Conservation (phyloP, 2,329 filamentous ascomycete species). For the Sarocladium kiliense region DNA sequence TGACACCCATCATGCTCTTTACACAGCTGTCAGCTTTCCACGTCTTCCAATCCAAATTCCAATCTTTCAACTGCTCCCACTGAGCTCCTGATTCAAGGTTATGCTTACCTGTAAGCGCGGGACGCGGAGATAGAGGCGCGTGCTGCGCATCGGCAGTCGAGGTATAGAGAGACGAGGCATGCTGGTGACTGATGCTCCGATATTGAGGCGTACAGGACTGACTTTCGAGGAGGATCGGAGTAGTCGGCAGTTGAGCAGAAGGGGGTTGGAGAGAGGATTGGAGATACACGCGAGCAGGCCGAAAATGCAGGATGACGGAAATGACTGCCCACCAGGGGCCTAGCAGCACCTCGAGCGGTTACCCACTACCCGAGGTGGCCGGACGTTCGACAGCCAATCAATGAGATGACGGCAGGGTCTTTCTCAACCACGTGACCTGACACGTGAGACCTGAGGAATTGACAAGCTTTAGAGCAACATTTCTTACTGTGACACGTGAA, state of each 20-base stretch:
- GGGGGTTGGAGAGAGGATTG: background rate
- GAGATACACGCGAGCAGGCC: conserved; percentile 6
- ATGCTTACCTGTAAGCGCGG: conserved; percentile 34
- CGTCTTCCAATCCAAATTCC: background rate
- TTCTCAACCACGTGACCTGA: background rate
- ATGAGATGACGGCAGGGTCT: conserved; percentile 7
- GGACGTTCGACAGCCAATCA: background rate
- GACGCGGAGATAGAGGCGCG: conserved; percentile 31
- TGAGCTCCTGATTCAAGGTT: background rate
- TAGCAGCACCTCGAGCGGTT: background rate
- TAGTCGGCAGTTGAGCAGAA: background rate
- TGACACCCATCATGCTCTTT: conserved; percentile 59
- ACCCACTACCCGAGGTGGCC: conserved; percentile 6
- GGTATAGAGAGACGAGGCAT: conserved; percentile 9
- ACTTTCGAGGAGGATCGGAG: background rate
- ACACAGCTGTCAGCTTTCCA: background rate
- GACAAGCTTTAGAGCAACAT: no score
- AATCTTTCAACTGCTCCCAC: background rate
- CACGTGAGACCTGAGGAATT: background rate
- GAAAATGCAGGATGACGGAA: conserved; percentile 15
- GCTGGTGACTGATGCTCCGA: background rate
- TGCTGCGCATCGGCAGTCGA: conserved; percentile 14
- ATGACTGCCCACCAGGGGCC: conserved; percentile 14
- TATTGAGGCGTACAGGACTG: background rate
- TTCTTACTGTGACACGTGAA: no score